Base-by-base conservation (phyloP, 2,329 filamentous ascomycete species). In the Periconia sp. region DNA sequence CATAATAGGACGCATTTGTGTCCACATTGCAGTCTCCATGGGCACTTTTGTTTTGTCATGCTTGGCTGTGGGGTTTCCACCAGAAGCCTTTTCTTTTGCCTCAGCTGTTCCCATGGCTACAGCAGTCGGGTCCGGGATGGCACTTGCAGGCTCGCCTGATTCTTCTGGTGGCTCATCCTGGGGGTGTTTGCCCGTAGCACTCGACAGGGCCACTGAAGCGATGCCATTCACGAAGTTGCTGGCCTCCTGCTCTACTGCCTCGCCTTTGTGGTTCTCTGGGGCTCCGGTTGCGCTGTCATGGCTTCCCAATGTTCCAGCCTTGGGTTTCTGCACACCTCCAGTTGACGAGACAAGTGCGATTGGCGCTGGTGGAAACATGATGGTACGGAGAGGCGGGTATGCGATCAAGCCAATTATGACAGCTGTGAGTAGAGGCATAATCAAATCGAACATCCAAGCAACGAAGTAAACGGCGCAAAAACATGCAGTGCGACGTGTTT, bases 171-270 rank as follows among this genome's bases (percentile, higher is more conserved):
- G 83, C 30, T 89, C 84, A 2, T 79, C 81, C 68, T 89, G 84
- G 0, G 89, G 88, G 58, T 92, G 85, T 67, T 92, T 91, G 1
- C 90, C 90, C 0, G 86, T 85, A 1, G 89, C 90, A 60, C 88
- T 90, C 45, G 87, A 88, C 17, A 93, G 75, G 1, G 89, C 87
- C 6, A 94, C 84, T 30, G 85, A 82, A 9, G 87, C 85, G 49
- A 94, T 85, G 33, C 86, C 84, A 50, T 87, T 87, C 54, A 94
- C 86, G 57, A 95, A 87, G 67, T 91, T 92, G 62, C 83, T 87
- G 1, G 91, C 91, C 70, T 95, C 91, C 56, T 89, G 84, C 69
- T 95, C 91, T 1, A 91, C 88, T 0, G 90, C 89, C 69, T 94
- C 90, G 23, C 91, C 91, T 68, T 91, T 88, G 74, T 91, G 84